Conservation (phyloP, 1,139 yeast genomes). For the Yamadazyma dushanensis region DNA sequence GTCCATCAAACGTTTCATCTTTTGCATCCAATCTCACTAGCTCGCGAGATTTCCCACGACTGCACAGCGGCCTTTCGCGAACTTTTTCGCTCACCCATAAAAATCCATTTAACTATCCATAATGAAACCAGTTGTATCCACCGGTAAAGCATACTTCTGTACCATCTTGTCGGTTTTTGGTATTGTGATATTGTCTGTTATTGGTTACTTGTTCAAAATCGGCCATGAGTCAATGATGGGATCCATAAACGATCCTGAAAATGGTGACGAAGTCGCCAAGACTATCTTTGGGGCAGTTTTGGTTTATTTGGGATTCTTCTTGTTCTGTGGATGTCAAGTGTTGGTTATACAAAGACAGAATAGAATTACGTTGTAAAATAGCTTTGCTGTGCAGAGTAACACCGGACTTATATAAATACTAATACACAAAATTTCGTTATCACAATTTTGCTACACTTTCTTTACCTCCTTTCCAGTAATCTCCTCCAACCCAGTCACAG, state of each 20-base stretch:
- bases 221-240: constrained; percentile 95
- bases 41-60: not conserved
- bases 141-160: constrained; percentile 93
- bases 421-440: not conserved
- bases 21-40: not conserved
- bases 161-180: constrained; percentile 91
- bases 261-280: constrained; percentile 90
- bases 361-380: constrained; percentile 45
- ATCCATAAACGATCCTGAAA: constrained; percentile 83
- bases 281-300: constrained; percentile 89
- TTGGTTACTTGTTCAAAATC: constrained; percentile 76
- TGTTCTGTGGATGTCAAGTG: constrained; percentile 88
- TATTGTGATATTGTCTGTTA: constrained; percentile 77
- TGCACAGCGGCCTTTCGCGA: no score
- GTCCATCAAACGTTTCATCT: no score
- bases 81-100: constrained; percentile 3
- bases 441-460: constrained; percentile 58
- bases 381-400: not conserved
- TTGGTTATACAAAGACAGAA: constrained; percentile 59
- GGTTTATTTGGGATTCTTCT: constrained; percentile 75
- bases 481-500: constrained; percentile 73
- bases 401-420: no score
- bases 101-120: not conserved
- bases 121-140: constrained; percentile 41
- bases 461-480: constrained; percentile 53